Evolutionary conservation across 148 eudicot genomes (phyloP), one percentile per base, ranked within the genome.

Genomic region (Persicaria maculosa): DNA sequence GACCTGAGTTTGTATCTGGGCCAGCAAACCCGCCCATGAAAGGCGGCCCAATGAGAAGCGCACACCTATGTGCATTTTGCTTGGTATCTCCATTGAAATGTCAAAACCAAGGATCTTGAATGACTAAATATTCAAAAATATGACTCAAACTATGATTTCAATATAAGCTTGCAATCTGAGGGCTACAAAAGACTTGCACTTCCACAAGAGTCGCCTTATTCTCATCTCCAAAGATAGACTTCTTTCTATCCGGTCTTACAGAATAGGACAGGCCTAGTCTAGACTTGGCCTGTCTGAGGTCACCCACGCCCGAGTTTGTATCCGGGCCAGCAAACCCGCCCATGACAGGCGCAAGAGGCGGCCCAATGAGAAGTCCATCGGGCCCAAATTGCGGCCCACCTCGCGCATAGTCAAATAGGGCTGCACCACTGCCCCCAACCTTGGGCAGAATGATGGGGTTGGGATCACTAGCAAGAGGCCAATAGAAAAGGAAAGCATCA

Each of bases 381-480:
- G 98, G 88, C 46, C 98, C 97, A 67, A 88, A 90, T 55, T 88
- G 96, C 1, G 97, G 96, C 15, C 97, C 97, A 1, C 96, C 96
- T 14, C 97, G 89, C 44, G 92, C 91, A 68, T 90, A 90, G 53
- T 94, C 97, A 74, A 94, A 90, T 2, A 93, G 87, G 50, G 96
- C 96, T 2, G 96, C 96, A 20, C 96, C 96, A 58, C 92, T 90
- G 7, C 96, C 93, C 4, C 93, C 98, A 8, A 95, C 87, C 84
- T 95, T 95, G 9, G 97, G 93, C 58, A 95, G 79, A 17, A 88
- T 44, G 40, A 65, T 65, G 31, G 40, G 40, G 12, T 91, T 71
- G 15, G 93, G 97, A 1, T 79, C 36, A 20, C 7, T 10, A 17
- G 25, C 4, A 5, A 17, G 11, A 1, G 80, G 71, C 98, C 98